Evolutionary conservation across 768 basidiomycete genomes (phyloP).

Genomic region (Suillus americanus): DNA sequence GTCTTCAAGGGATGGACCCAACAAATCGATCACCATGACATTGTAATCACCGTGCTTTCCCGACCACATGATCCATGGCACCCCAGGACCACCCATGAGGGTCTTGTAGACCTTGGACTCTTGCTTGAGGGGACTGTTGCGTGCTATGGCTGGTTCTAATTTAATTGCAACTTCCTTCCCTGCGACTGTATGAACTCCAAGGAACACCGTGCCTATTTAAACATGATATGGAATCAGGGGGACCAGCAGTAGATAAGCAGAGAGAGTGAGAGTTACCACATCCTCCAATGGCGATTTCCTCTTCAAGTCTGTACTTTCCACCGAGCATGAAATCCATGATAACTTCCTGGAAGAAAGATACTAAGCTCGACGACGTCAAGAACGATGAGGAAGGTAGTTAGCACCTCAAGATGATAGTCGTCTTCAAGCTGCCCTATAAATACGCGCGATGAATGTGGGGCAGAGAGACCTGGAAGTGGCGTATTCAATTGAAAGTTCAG

Average conservation of each 20-base stretch:
- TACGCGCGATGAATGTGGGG: neutral
- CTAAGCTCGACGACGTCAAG: neutral
- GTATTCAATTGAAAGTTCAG: conserved; percentile 10
- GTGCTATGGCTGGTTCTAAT: conserved; percentile 61
- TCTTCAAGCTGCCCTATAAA: neutral
- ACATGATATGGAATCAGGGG: conserved; percentile 14
- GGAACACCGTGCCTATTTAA: conserved; percentile 67
- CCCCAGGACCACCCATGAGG: conserved; percentile 84
- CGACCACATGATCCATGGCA: conserved; percentile 91
- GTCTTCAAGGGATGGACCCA: conserved; percentile 88
- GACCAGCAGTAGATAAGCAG: neutral
- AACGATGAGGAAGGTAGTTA: neutral
- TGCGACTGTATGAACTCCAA: conserved; percentile 77
- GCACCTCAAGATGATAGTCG: neutral
- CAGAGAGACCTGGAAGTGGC: conserved; percentile 8
- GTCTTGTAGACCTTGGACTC: conserved; percentile 93
- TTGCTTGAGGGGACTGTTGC: conserved; percentile 73
- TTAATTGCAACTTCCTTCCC: conserved; percentile 87
- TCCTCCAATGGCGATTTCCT: conserved; percentile 79
- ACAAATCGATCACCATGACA: conserved; percentile 95
- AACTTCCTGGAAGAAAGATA: neutral
- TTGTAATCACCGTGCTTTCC: conserved; percentile 93
- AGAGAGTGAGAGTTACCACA: conserved; percentile 48
- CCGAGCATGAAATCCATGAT: conserved; percentile 52
- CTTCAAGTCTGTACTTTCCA: conserved; percentile 75